Base-by-base conservation (phyloP, 208 protist genomes). In the Phytomonas sp. region DNA sequence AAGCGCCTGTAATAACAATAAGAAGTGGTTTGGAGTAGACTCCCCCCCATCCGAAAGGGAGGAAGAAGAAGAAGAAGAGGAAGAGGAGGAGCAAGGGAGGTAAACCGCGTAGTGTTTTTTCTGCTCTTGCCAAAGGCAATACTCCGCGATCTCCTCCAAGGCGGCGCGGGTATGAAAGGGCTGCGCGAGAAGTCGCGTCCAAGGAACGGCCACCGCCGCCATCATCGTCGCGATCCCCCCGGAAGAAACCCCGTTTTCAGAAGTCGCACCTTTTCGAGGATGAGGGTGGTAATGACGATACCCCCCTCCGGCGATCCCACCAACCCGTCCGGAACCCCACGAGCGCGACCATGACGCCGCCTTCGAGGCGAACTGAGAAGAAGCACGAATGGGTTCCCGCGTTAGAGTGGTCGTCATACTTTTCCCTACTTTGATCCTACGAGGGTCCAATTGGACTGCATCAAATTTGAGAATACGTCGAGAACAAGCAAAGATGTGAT, bases 71-170 rank as follows among this genome's bases (percentile, higher is more conserved):
- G 72, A 61, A 30, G 46, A 70, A 20, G 62, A 33, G 4, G 63
- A 31, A 51, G 29, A 20, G 29, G 9, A 30, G 9, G 68, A 28
- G 43, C 59, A 81, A 11, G 83, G 80, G 13, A 75, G 73, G 66
- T 88, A 81, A 28, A 88, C 79, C 32, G 80, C 74, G 65, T 88
- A 88, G 32, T 79, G 34, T 40, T 53, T 70, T 15, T 75, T 63
- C 4, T 74, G 40, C 65, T 90, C 81, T 7, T 34, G 28, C 11
- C 40, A 26, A 53, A 87, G 61, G 67, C 77, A 90, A 26, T 68
- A 43, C 29, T 51, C 66, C 3, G 74, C 70, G 5, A 60, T 60
- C 46, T 87, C 81, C 30, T 71, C 37, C 31, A 87, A 28, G 1
- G 74, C 70, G 17, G 81, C 66, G 0, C 72, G 71, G 30, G 79